Base-by-base conservation (phyloP, 257 asterid species). In the Nicotiana undulata region DNA sequence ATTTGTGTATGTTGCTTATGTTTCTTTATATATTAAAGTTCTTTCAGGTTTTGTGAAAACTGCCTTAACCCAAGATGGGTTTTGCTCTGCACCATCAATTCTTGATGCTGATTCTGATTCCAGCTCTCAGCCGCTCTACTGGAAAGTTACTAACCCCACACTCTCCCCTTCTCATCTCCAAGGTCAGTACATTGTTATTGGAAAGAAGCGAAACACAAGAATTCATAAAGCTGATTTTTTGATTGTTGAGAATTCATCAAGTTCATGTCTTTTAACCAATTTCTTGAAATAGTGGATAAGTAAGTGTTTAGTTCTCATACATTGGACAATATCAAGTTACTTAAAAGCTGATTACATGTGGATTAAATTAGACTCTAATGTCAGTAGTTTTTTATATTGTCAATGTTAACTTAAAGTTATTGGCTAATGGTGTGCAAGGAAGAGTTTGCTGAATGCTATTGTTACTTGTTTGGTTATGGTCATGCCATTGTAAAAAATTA, bases 61-160 rank as follows among this genome's bases (percentile, higher is more conserved):
- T 51, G 84, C 89, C 49, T 60, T 61, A 80, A 83, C 91, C 82
- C 76, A 88, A 80, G 89, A 91, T 80, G 94, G 97, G 86, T 91
- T 93, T 87, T 95, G 98, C 88, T 89, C 93, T 26, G 92, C 92
- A 29, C 88, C 97, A 52, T 79, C 96, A 82, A 86, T 84, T 79
- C 86, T 81, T 90, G 84, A 87, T 16, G 53, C 87, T 74, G 88
- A 81, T 29, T 17, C 87, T 75, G 87, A 81, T 29, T 17, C 87
- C 64, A 81, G 26, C 31, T 70, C 84, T 80, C 89, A 79, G 82
- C 92, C 97, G 22, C 94, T 95, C 53, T 93, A 93, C 76, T 93
- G 93, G 98, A 93, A 93, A 88, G 99, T 82, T 80, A 91, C 92
- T 77, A 90, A 95, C 77, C 99, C 99, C 81, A 92, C 98, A 68